Evolutionary conservation across 345 rosid species (phyloP), one percentile per base, ranked within the genome.

Genomic region (Melaleuca quinquenervia): DNA sequence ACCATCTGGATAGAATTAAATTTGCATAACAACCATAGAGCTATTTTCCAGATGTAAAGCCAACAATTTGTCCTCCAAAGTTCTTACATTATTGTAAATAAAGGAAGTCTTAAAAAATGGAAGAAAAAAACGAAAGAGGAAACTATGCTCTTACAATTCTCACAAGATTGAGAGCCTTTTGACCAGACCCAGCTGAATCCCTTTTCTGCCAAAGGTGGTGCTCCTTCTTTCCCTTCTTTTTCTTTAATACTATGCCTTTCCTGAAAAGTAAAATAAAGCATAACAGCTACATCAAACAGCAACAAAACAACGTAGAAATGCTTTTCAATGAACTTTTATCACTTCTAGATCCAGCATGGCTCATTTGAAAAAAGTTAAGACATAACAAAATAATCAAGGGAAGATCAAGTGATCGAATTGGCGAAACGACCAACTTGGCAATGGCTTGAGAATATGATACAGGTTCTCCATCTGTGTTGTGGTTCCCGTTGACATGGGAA

Each of bases 201-300:
- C 91, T 93, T 89, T 90, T 96, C 93, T 92, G 92, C 98, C 97
- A 96, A 89, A 94, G 89, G 86, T 93, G 98, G 9, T 92, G 95
- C 87, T 92, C 94, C 86, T 52, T 88, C 88, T 90, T 93, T 84
- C 92, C 91, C 18, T 62, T 89, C 62, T 94, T 94, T 89, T 87
- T 91, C 14, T 21, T 13, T 85, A 41, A 75, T 44, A 6, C 32
- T 56, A 36, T 74, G 48, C 32, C n/a, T 85, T 85, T 50, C 75
- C 86, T 75, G 27, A 21, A 52, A 41, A 74, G 48, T 11, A 85
- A 27, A 29, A 51, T 70, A 12, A 74, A 74, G 58, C 16, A 48
- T 24, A 54, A 45, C 82, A 85, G n/a, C 24, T 24, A 24, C 36
- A 26, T 85, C 82, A 52, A 52, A 29, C 6, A 41, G 53, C n/a